Evolutionary conservation across 163 green algal genomes (phyloP).

Genomic region (Coccomyxa subellipsoidea): DNA sequence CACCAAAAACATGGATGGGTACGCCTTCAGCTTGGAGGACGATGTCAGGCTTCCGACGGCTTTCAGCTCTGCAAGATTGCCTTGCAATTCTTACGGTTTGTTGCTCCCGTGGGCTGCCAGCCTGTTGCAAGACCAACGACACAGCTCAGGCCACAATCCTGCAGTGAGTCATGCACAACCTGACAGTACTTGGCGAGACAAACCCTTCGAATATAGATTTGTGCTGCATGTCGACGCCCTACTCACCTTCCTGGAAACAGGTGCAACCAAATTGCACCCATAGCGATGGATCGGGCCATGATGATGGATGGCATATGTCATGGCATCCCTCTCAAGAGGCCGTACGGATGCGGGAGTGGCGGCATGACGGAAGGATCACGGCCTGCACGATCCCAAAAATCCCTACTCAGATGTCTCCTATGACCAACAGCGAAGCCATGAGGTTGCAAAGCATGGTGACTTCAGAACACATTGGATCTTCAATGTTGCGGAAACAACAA

Average conservation of each 20-base stretch:
- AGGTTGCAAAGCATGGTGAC: too few relatives aligned
- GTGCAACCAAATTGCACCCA: background rate
- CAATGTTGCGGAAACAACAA: constrained; percentile 2
- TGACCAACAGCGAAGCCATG: too few relatives aligned
- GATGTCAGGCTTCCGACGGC: background rate
- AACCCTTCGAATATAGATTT: background rate
- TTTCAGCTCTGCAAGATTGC: background rate
- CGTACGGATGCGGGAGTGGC: background rate
- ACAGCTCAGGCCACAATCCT: background rate
- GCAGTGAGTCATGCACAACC: background rate
- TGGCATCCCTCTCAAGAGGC: background rate
- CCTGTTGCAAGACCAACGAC: background rate
- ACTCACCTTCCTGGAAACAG: background rate
- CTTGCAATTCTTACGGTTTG: background rate
- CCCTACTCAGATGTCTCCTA: too few relatives aligned
- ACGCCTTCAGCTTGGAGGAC: background rate
- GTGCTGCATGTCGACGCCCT: background rate
- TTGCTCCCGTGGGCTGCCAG: too few relatives aligned
- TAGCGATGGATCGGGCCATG: background rate
- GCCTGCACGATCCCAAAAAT: too few relatives aligned
- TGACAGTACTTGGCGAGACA: background rate
- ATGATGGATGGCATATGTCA: too few relatives aligned
- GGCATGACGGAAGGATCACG: background rate
- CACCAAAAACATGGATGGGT: background rate
- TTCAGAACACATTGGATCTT: background rate